Evolutionary conservation across 345 rosid species (phyloP).

Genomic region (Camelina sativa): DNA sequence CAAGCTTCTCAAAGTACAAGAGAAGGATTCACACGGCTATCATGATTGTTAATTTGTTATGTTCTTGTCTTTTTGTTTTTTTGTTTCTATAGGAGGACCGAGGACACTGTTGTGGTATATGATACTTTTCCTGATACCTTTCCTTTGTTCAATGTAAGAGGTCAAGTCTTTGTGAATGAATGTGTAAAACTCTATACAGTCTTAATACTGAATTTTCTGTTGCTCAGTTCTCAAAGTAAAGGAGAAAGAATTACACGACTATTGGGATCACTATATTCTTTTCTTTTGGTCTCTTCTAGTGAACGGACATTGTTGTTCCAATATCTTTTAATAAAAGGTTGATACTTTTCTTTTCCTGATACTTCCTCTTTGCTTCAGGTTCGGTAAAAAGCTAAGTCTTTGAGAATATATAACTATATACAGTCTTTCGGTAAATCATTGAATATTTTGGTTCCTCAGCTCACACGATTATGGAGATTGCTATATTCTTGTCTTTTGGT

Average conservation of each 20-base stretch:
- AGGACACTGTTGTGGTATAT: too few species aligned
- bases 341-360: slow-evolving; percentile 19
- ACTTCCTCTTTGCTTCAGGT: slow-evolving; percentile 32
- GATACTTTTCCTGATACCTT: too few species aligned
- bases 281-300: neutral
- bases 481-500: slow-evolving; percentile 31
- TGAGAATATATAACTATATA: slow-evolving; percentile 3
- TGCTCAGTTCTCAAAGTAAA: neutral
- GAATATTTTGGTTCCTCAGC: neutral
- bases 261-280: slow-evolving; percentile 10
- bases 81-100: too few species aligned
- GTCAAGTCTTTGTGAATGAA: neutral
- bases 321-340: slow-evolving; percentile 11
- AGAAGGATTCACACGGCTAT: too few species aligned
- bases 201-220: neutral
- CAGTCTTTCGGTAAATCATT: slow-evolving; percentile 2
- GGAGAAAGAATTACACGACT: neutral
- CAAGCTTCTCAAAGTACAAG: neutral
- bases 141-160: too few species aligned
- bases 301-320: slow-evolving; percentile 1
- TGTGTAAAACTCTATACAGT: neutral
- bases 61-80: too few species aligned
- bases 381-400: slow-evolving; percentile 13
- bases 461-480: slow-evolving; percentile 10
- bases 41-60: too few species aligned